Evolutionary conservation across 2,329 filamentous ascomycete genomes (phyloP).

Genomic region (Shiraia sp.): DNA sequence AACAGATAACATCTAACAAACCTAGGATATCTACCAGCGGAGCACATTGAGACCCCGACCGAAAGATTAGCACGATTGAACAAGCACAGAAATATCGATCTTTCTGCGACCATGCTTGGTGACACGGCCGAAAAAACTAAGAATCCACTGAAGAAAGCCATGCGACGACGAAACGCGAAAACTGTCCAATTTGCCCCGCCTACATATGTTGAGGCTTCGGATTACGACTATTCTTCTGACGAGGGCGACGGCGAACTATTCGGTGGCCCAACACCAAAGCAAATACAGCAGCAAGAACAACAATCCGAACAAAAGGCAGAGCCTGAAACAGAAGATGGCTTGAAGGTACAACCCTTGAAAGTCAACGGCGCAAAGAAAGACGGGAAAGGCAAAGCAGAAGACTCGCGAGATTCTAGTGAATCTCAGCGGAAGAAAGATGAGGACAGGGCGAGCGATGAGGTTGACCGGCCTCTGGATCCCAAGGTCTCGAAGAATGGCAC

Average conservation of each 20-base stretch:
- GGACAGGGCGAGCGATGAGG: slow-evolving; percentile 68
- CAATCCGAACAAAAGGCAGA: slow-evolving; percentile 38
- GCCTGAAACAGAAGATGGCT: slow-evolving; percentile 45
- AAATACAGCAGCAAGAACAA: slow-evolving; percentile 22
- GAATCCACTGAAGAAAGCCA: slow-evolving; percentile 80
- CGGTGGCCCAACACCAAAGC: slow-evolving; percentile 40
- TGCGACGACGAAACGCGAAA: slow-evolving; percentile 80
- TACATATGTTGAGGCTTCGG: slow-evolving; percentile 85
- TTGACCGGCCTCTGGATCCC: slow-evolving; percentile 52
- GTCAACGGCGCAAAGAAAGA: slow-evolving; percentile 40
- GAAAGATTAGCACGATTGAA: slow-evolving; percentile 91
- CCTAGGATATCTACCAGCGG: slow-evolving; percentile 93
- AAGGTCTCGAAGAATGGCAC: slow-evolving; percentile 75
- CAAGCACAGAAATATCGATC: slow-evolving; percentile 96
- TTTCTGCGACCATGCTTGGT: slow-evolving; percentile 72
- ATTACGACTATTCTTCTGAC: slow-evolving; percentile 81
- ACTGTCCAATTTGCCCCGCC: slow-evolving; percentile 84
- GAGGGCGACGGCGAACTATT: slow-evolving; percentile 63
- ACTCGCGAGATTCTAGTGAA: slow-evolving; percentile 35
- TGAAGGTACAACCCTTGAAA: slow-evolving; percentile 45
- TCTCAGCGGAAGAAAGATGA: slow-evolving; percentile 49
- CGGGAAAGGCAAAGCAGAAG: slow-evolving; percentile 19
- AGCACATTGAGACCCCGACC: slow-evolving; percentile 97
- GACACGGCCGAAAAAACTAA: slow-evolving; percentile 79
- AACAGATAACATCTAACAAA: no score